Evolutionary conservation across 805 yeast genomes (phyloP).

Genomic region (Osmozyma mogii): DNA sequence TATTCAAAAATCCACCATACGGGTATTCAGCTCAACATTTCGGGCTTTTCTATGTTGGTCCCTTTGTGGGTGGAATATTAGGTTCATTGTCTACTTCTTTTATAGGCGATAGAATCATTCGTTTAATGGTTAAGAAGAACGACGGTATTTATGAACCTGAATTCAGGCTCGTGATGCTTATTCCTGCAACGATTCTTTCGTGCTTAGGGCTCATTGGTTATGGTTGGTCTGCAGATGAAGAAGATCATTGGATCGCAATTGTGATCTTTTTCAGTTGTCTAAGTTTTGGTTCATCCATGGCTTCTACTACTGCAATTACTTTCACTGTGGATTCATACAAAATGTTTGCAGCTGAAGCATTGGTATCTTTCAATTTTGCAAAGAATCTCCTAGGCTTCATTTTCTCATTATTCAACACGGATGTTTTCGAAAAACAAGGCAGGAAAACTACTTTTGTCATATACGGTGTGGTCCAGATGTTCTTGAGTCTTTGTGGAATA

Average conservation of each 20-base stretch:
- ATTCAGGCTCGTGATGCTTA: slow-evolving; percentile 45
- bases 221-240: slow-evolving; percentile 47
- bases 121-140: slow-evolving; percentile 37
- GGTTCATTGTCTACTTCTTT: slow-evolving; percentile 51
- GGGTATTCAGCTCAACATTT: slow-evolving; percentile 37
- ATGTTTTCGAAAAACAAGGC: slow-evolving; percentile 35
- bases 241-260: slow-evolving; percentile 51
- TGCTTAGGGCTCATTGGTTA: slow-evolving; percentile 53
- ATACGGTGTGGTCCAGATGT: slow-evolving; percentile 45
- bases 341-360: slow-evolving; percentile 49
- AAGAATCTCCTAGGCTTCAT: slow-evolving; percentile 50
- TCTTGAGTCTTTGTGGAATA: slow-evolving; percentile 40
- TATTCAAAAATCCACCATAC: slow-evolving; percentile 40
- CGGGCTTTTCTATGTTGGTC: slow-evolving; percentile 48
- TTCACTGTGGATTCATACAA: slow-evolving; percentile 51
- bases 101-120: slow-evolving; percentile 40
- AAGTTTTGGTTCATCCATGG: slow-evolving; percentile 54
- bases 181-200: slow-evolving; percentile 38
- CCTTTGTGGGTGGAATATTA: slow-evolving; percentile 49
- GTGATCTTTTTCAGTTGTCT: slow-evolving; percentile 47
- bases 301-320: slow-evolving; percentile 55
- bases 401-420: slow-evolving; percentile 49
- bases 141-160: slow-evolving; percentile 58
- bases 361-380: slow-evolving; percentile 47
- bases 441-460: slow-evolving; percentile 40